A percentile compares a stretch with the other conserved stretches of the same genome.
Evolutionary conservation across 2,329 filamentous ascomycete genomes (phyloP).

Genomic region (Aspergillus clavatus): DNA sequence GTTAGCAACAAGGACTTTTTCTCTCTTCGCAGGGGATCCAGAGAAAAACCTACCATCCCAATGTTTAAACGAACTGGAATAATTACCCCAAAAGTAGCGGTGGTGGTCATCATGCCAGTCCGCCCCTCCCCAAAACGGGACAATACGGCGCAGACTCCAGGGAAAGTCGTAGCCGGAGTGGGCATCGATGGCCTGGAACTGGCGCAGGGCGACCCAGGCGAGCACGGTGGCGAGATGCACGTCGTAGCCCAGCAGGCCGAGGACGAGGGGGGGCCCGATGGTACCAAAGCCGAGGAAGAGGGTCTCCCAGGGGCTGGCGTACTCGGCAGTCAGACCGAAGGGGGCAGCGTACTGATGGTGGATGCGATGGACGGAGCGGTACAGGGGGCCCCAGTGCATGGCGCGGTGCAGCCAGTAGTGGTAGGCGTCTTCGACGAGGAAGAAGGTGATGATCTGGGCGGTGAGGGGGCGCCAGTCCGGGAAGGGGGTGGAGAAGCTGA

Average conservation of each 20-base stretch:
- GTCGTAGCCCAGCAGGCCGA: slow-evolving; percentile 72
- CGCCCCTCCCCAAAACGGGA: slow-evolving; percentile 90
- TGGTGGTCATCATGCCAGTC: slow-evolving; percentile 94
- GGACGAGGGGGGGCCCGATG: slow-evolving; percentile 72
- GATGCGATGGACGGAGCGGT: slow-evolving; percentile 94
- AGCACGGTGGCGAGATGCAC: slow-evolving; percentile 96
- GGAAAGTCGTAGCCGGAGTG: slow-evolving; percentile 97
- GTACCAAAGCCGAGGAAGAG: slow-evolving; percentile 86
- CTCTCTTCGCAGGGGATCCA: neutral
- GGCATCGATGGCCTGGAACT: slow-evolving; percentile 94
- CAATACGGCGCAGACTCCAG: slow-evolving; percentile 83
- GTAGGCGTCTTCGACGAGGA: slow-evolving; percentile 91
- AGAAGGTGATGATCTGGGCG: slow-evolving; percentile 84
- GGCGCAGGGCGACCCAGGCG: slow-evolving; percentile 79
- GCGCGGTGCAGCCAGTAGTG: slow-evolving; percentile 94
- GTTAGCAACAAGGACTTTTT: slow-evolving; percentile 2
- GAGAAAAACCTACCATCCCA: slow-evolving; percentile 63
- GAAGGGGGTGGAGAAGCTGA: slow-evolving; percentile 81
- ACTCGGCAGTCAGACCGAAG: slow-evolving; percentile 91
- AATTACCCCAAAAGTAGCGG: slow-evolving; percentile 96
- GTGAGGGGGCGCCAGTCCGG: slow-evolving; percentile 75
- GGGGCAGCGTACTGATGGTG: slow-evolving; percentile 97
- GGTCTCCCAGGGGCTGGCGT: slow-evolving; percentile 91
- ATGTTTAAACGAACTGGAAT: slow-evolving; percentile 93
- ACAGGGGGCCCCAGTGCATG: slow-evolving; percentile 87